Evolutionary conservation across 1,139 yeast genomes (phyloP), one percentile per base, ranked within the genome.

Genomic region (Debaryomyces fabryi): DNA sequence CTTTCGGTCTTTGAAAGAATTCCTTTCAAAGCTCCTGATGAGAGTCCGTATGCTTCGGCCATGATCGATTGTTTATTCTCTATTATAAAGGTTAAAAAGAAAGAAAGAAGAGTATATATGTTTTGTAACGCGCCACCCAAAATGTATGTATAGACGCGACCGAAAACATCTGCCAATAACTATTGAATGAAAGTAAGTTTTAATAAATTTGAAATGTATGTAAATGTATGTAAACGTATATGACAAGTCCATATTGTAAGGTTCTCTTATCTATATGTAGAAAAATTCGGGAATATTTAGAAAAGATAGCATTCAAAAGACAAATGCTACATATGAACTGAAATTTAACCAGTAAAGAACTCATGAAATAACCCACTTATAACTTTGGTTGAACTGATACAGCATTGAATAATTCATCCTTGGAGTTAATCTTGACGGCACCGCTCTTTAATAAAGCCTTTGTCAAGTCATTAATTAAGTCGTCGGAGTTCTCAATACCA

Each of bases 401-500:
- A 27, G 76, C 75, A 56, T 72, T 73, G 57, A 64, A 73, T 52
- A 76, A 69, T 56, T 75, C 79, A 49, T 74, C 78, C 51, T 68
- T 69, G 18, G 65, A 70, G 52, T 74, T 75, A 24, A 72, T 58
- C 56, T 73, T 74, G 29, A 79, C 75, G 12, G 83, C 84, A 3
- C 89, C 92, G 46, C 90, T 85, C 59, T 76, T 78, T 49, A 79
- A 66, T 54, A 89, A 74, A 6, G 97, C 92, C 46, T 76, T 76
- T 44, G 85, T 81, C 62, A 91, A 78, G 62, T 91, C 97, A 27
- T 75, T 83, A 49, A 90, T 85, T 62, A 86, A 72, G 58, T 81
- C 86, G 55, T 80, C 82, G 34, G 78, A 69, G 60, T 83, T 82
- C 63, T 88, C 96, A 52, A 88, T 91, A 49, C 97, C 97, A 46